Base-by-base conservation (phyloP, 2,329 filamentous ascomycete genomes). In the Epichloe coenophiala region DNA sequence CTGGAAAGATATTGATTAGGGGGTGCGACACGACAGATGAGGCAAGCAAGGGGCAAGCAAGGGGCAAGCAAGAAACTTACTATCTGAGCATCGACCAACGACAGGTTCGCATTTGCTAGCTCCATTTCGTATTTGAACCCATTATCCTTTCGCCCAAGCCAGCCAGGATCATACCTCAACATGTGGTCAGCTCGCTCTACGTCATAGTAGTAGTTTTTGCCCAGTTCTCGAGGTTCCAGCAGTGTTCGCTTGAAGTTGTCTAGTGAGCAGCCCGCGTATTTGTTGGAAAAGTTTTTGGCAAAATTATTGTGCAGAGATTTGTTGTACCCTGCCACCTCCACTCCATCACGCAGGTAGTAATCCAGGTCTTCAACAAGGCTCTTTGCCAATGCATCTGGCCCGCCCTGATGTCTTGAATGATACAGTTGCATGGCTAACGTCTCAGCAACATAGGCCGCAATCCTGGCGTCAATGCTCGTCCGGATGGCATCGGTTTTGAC, bases 401-500 rank as follows among this genome's bases (percentile, higher is more conserved):
- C 81, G 11, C 85, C 83, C 53, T 83, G 78, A 63, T 95, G 87
- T 42, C 89, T 84, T 19, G 86, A 78, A 59, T 88, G 84, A 62
- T 96, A 94, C 17, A 97, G 72, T 65, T 95, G 88, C 76, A 97
- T 89, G 3, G 90, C 86, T 53, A 95, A 81, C 40, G 93, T 86
- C 63, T 97, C 89, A 13, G 87, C 88, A 55, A 95, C 77, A 54
- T 88, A 83, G 3, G 89, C 85, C 4, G 89, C 88, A 58, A 95
- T 79, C 54, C 81, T 75, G 7, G 83, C 83, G 54, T 83, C 77
- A 52, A 77, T 74, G 49, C 78, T 81, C 7, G 80, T 75, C 39
- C 74, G 72, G 8, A 74, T 68, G 5, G 76, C 70, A 52, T 82
- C 75, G 3, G 77, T 64, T 55, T 77, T 81, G 9, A 73, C 71